Evolutionary conservation across 257 asterid species (phyloP), one percentile per base, ranked within the genome.

Genomic region (Salvia rosmarinus): DNA sequence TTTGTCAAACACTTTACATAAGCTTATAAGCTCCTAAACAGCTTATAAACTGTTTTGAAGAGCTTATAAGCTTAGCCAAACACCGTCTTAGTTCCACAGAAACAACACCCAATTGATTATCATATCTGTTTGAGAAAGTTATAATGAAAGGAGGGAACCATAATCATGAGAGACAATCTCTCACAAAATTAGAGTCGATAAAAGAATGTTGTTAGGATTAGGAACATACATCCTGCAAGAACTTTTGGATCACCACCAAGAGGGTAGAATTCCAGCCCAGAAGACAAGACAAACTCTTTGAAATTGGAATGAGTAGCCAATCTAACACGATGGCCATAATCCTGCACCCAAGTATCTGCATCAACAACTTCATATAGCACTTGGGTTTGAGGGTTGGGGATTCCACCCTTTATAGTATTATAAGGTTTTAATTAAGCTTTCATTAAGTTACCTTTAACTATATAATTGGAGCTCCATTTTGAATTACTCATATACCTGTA

Each of bases 161-260:
- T 61, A 69, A 67, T 30, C 9, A 3, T 14, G 61, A 77, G 58
- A 61, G 56, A 34, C 62, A 61, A 65, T 30, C 25, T 44, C 63
- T 8, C 70, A 71, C 54, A 44, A 49, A 67, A 43, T 65, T 68
- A 59, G 46, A 61, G 58, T 60, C 40, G 21, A 12, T 6, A 12
- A 39, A 16, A 16, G 28, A 39, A 32, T 71, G 71, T 64, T 21
- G 65, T 21, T 43, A 65, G 78, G 74, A 67, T 16, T 39, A 62
- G 78, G 74, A 71, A 83, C 96, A 67, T 88, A 90, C 98, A 90
- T 84, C 79, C 98, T 3, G 98, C 98, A 77, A 93, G 96, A 80
- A 90, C 83, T 93, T 86, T 89, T 54, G 98, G 98, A 83, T 93
- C 98, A n/a, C 96, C 98, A 7, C 98, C 97, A 35, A 93, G 95